Base-by-base conservation (phyloP, 805 yeast genomes). In the Sugiyamaella qingdaonensis region DNA sequence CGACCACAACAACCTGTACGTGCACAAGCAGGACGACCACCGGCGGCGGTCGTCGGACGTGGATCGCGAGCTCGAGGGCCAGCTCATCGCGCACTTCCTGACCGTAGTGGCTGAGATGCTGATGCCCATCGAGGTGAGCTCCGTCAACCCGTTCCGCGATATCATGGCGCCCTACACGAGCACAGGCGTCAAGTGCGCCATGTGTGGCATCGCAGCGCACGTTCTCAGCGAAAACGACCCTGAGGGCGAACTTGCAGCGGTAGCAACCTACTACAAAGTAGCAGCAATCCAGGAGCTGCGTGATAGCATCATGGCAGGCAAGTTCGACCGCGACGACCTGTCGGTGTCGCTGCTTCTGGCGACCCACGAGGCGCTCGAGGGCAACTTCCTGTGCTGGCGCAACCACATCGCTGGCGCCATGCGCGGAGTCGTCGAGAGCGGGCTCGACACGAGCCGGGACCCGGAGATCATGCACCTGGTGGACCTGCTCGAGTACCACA, bases 341-440 rank as follows among this genome's bases (percentile, higher is more conserved):
- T 11, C 52, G 1, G 49, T 57, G 13, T 51, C 52, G 16, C 46
- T 58, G 29, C 44, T 56, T 5, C 50, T 58, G 31, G 61, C 59
- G 5, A 51, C 55, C 11, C 50, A 35, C 9, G 58, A 54, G 21
- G 58, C 56, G 4, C 19, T 41, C 18, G 53, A 51, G 14, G 48
- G 53, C 13, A 54, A 56, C 35, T 56, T 29, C 44, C 45, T 32
- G 16, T 45, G 29, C 19, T 58, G 61, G 61, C 29, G 52, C 24
- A 44, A 47, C 29, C 61, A 58, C 50, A 46, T 58, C 31, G 31
- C 29, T 10, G 59, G 59, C 4, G 59, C 61, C 16, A 34, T 51
- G 3, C 16, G 41, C 11, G 58, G 54, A 5, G 46, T 49, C 33
- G 18, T 29, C 2, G 48, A 46, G 10, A 27, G 44, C 41, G 27